Percentiles rank a stretch among this genome's conserved stretches.
Conservation (phyloP, 2,329 filamentous ascomycete genomes). For the Grosmannia huntii region DNA sequence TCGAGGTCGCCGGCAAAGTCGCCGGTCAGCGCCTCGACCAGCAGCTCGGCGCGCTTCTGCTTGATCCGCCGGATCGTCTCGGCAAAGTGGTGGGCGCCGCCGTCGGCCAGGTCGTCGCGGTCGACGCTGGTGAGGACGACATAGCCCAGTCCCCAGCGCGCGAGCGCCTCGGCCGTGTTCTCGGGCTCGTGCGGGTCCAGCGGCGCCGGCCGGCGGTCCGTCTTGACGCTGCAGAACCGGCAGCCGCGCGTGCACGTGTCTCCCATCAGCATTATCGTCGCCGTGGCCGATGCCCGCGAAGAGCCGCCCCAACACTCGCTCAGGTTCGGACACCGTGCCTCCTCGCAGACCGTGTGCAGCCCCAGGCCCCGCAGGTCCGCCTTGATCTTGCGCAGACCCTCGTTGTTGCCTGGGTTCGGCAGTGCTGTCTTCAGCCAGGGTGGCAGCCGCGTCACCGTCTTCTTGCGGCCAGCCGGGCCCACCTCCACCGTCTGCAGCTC, state of each 20-base stretch:
- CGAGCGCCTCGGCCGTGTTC: slow-evolving; percentile 86
- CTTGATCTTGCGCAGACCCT: slow-evolving; percentile 90
- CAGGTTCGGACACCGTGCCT: slow-evolving; percentile 94
- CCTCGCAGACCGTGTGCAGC: slow-evolving; percentile 93
- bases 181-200: slow-evolving; percentile 94
- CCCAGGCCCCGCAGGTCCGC: slow-evolving; percentile 79
- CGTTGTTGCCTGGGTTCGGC: slow-evolving; percentile 51
- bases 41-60: slow-evolving; percentile 60
- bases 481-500: slow-evolving; percentile 50
- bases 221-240: slow-evolving; percentile 96
- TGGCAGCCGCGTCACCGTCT: slow-evolving; percentile 62
- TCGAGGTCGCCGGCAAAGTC: slow-evolving; percentile 79
- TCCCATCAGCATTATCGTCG: slow-evolving; percentile 99
- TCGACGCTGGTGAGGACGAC: slow-evolving; percentile 91
- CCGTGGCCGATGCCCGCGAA: slow-evolving; percentile 80
- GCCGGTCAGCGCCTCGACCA: slow-evolving; percentile 76
- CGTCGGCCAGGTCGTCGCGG: slow-evolving; percentile 81
- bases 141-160: slow-evolving; percentile 88
- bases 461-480: slow-evolving; percentile 48
- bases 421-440: slow-evolving; percentile 96
- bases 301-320: slow-evolving; percentile 94
- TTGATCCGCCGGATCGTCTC: slow-evolving; percentile 94
- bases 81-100: slow-evolving; percentile 79
- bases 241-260: slow-evolving; percentile 96
- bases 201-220: slow-evolving; percentile 58